Evolutionary conservation across 495 filamentous ascomycete species (phyloP).

Genomic region (Choiromyces venosus): DNA sequence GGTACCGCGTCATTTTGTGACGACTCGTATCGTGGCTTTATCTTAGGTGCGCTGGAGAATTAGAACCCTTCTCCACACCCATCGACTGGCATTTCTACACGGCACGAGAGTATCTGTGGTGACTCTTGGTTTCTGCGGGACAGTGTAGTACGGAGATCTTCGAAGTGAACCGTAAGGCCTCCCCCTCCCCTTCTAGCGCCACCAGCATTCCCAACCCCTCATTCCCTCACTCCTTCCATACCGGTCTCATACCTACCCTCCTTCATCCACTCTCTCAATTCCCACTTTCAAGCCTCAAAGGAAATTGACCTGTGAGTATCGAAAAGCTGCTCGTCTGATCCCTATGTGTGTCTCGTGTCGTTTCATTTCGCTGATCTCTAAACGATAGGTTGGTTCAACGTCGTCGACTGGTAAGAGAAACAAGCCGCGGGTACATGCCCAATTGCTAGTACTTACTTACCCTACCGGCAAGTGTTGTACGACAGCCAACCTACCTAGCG

Average conservation of each 20-base stretch:
- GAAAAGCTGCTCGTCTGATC: neutral
- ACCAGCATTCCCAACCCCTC: neutral
- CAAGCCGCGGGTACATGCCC: neutral
- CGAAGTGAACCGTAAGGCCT: neutral
- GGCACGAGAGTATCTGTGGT: no score
- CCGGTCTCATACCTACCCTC: neutral
- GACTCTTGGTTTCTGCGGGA: no score
- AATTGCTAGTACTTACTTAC: neutral
- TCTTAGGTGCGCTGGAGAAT: neutral
- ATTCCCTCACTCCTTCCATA: neutral
- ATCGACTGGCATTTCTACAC: neutral
- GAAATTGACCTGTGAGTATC: neutral
- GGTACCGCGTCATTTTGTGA: neutral
- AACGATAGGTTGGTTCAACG: neutral
- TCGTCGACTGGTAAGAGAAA: neutral
- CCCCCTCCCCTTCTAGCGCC: neutral
- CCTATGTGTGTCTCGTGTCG: neutral
- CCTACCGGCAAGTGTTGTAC: neutral
- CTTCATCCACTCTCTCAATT: neutral
- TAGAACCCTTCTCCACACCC: neutral
- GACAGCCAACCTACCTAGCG: neutral
- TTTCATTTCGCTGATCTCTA: no score
- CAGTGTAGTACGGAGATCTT: neutral
- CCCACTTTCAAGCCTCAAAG: neutral
- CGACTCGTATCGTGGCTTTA: neutral